phyloP scores from a whole-genome alignment of 2,329 filamentous ascomycete species.

The Ophiosphaerella korrae region DNA sequence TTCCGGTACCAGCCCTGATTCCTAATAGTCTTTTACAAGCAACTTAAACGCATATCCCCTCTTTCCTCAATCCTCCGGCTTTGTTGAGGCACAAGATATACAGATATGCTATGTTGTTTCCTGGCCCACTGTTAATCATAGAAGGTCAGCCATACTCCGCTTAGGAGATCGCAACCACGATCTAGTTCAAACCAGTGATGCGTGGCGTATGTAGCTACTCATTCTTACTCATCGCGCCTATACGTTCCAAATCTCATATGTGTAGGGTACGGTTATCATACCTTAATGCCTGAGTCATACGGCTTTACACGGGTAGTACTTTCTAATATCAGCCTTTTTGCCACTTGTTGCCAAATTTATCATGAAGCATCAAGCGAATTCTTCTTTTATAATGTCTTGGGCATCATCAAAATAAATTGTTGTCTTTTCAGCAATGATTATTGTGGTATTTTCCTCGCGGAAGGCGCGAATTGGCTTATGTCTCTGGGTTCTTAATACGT shows the following conservation, averaged over 20 bases:
- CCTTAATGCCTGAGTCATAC: neutral
- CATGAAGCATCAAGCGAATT: neutral
- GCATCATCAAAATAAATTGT: neutral
- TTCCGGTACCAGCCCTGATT: neutral
- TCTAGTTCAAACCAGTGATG: neutral
- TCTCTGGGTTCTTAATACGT: neutral
- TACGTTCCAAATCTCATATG: neutral
- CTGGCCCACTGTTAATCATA: neutral
- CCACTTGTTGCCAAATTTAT: neutral
- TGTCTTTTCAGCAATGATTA: neutral
- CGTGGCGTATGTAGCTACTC: neutral
- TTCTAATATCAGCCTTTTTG: neutral
- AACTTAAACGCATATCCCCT: neutral
- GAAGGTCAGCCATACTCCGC: neutral
- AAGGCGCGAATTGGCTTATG: neutral
- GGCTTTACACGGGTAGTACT: neutral
- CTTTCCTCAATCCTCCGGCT: neutral
- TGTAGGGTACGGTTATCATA: neutral
- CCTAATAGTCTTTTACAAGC: neutral
- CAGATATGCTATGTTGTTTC: neutral
- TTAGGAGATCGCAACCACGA: neutral
- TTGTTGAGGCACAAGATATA: neutral
- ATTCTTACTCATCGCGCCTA: neutral
- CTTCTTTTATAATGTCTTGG: neutral
- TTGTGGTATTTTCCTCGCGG: neutral